phyloP scores from a whole-genome alignment of 2,329 filamentous ascomycete genomes.

The Ophiocordyceps robertsii region DNA sequence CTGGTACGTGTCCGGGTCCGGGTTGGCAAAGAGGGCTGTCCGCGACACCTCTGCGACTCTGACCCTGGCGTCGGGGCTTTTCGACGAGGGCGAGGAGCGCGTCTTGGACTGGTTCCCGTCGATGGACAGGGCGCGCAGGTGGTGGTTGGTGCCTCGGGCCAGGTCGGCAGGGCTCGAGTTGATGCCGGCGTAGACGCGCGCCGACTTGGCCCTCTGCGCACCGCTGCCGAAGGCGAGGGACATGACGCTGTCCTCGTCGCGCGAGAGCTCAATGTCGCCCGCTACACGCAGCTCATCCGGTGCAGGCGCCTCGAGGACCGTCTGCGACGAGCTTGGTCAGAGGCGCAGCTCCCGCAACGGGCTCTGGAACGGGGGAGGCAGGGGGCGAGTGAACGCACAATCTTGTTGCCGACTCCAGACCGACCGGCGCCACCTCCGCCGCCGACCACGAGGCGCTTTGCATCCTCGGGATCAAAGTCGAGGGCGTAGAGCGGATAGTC shows the following conservation, averaged over 20 bases:
- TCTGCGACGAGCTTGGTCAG: constrained; percentile 28
- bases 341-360: too few species aligned
- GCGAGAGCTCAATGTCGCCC: constrained; percentile 64
- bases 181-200: constrained; percentile 57
- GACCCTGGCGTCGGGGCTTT: constrained; percentile 10
- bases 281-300: constrained; percentile 49
- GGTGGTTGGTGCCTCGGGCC: constrained; percentile 65
- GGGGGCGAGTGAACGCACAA: constrained; percentile 37
- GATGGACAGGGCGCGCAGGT: constrained; percentile 66
- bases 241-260: constrained; percentile 80
- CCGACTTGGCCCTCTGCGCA: constrained; percentile 28
- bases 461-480: constrained; percentile 75
- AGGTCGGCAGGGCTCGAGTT: constrained; percentile 67
- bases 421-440: constrained; percentile 76
- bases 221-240: constrained; percentile 56
- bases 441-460: constrained; percentile 63
- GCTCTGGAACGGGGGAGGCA: neutral
- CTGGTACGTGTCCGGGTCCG: constrained; percentile 42
- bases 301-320: constrained; percentile 56
- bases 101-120: constrained; percentile 20
- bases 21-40: constrained; percentile 35
- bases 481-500: constrained; percentile 78
- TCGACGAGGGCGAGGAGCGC: constrained; percentile 14
- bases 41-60: constrained; percentile 39
- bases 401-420: constrained; percentile 76